Base-by-base conservation (phyloP, 495 filamentous ascomycete species). In the Trichoderma reesei region DNA sequence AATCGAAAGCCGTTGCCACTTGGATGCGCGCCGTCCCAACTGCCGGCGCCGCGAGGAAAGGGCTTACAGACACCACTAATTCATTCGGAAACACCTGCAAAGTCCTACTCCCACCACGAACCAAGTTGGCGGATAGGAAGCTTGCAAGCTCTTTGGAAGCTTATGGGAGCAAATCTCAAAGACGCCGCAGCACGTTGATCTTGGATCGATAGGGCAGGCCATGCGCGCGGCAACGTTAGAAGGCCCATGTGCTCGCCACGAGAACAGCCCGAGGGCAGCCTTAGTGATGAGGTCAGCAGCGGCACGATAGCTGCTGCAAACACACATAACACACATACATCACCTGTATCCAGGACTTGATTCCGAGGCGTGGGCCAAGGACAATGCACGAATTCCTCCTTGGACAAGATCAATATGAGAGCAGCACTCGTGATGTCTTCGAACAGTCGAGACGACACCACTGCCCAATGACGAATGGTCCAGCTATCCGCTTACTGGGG, bases 21-120 rank as follows among this genome's bases (percentile, higher is more conserved):
- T n/a, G 51, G 51, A 31, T 56, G 51, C 51, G 16, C 51, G 51
- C 51, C 51, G 51, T 14, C 20, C 34, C 51, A 56, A 56, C 51
- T 56, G 51, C 51, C 51, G 51, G 51, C 51, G 51, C 51, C 51
- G 51, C 26, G n/a, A n/a, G n/a, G n/a, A n/a, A n/a, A n/a, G n/a
- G n/a, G n/a, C n/a, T n/a, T n/a, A n/a, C n/a, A n/a, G n/a, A n/a
- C 51, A 56, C 20, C 11, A 13, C 31, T 34, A 8, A 13, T 56
- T 56, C 51, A 56, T 56, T 26, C 51, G 51, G 51, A 13, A 56
- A 56, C 51, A 34, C 51, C 51, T 56, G 51, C n/a, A n/a, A n/a
- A 26, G 51, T 56, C 16, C 7, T 13, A 14, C 11, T 48, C n/a
- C n/a, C n/a, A 48, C 14, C 16, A 39, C 4, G 37, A 46, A n/a